Base-by-base conservation (phyloP, 208 protist genomes). In the Wallacemonas rigidus region DNA sequence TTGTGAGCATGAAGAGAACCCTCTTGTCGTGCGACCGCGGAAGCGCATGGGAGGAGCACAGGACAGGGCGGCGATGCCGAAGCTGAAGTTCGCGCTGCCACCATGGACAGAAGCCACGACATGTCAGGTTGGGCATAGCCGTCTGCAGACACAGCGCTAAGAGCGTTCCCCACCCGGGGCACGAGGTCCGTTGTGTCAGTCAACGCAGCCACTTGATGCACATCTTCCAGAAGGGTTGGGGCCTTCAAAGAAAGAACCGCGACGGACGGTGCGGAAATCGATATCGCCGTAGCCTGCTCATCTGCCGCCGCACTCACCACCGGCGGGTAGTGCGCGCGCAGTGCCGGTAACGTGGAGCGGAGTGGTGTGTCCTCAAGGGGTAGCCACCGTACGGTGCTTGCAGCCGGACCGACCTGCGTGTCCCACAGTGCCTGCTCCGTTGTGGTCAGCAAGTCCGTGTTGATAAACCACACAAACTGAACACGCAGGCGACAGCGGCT, bases 391-490 rank as follows among this genome's bases (percentile, higher is more conserved):
- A 50, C 45, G 12, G 8, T 50, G 45, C 45, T 14, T 6, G 6
- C 45, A 6, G 12, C 45, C 8, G 8, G 45, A 12, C 8, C 12
- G 8, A 12, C 45, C 12, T 6, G 45, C 12, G 45, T 50, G 14
- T 0, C 9, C 60, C 60, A 65, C 40, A 8, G 15, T 8, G 60
- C 7, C 6, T 17, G 17, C 60, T 65, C 60, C 26, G 43, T 65
- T 45, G 9, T 8, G 41, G 60, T 15, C 12, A 8, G 39, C 3
- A 65, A 35, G 36, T 65, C 60, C 36, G 60, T 65, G 43, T 65
- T 65, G n/a, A 65, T n/a, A 35, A 65, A 65, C n/a, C 60, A 65
- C 38, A 65, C 43, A 35, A 65, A 65, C 7, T 8, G 36, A 6
- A 40, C 57, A 7, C 57, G 38, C 57, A 63, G 6, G 51, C 51